Evolutionary conservation across 768 basidiomycete species (phyloP).

Genomic region (Collybia nuda): DNA sequence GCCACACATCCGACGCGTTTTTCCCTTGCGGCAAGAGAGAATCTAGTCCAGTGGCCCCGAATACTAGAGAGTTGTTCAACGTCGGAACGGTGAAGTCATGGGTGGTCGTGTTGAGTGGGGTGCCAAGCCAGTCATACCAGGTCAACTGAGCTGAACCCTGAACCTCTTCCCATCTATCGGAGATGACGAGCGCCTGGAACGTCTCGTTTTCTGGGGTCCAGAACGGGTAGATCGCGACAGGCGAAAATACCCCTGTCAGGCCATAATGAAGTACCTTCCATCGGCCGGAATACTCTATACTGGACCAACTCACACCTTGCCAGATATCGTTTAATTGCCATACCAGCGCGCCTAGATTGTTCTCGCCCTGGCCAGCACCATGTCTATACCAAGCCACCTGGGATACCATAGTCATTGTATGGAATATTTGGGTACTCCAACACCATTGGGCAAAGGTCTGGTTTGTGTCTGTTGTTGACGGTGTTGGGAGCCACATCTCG

Average conservation of each 20-base stretch:
- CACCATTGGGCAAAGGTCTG: constrained; percentile 65
- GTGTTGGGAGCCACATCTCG: constrained; percentile 53
- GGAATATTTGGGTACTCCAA: constrained; percentile 63
- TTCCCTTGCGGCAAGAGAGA: constrained; percentile 44
- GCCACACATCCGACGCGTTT: constrained; percentile 45
- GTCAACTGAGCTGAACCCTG: constrained; percentile 47
- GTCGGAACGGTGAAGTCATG: constrained; percentile 42
- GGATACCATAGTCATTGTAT: constrained; percentile 56
- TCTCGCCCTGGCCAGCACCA: constrained; percentile 55
- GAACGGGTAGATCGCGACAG: constrained; percentile 54
- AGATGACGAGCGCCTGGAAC: constrained; percentile 47
- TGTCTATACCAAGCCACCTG: constrained; percentile 59
- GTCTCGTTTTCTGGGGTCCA: constrained; percentile 51
- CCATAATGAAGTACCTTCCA: constrained; percentile 63
- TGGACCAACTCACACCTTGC: constrained; percentile 58
- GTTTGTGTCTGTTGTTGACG: constrained; percentile 45
- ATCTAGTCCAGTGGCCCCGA: constrained; percentile 36
- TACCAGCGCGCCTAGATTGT: constrained; percentile 57
- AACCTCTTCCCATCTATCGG: constrained; percentile 49
- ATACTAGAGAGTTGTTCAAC: constrained; percentile 51
- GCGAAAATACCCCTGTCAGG: constrained; percentile 41
- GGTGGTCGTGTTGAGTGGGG: constrained; percentile 33
- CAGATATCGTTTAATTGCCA: constrained; percentile 65
- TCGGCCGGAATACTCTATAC: constrained; percentile 55
- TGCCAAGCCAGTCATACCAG: constrained; percentile 59